Conservation (phyloP, 768 basidiomycete genomes). For the Tephrocybe sp. region DNA sequence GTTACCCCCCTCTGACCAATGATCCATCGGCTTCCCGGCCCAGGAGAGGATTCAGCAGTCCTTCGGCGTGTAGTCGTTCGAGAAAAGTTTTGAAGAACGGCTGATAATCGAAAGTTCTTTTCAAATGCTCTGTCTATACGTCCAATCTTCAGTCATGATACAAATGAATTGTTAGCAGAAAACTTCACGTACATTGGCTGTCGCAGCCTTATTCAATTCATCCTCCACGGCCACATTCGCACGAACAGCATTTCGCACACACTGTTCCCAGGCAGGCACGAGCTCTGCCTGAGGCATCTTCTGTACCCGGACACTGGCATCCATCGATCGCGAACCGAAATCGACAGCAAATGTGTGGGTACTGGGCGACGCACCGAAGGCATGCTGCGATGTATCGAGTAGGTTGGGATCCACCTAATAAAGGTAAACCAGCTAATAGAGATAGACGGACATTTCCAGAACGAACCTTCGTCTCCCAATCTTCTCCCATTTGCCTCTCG, state of each 20-base stretch:
- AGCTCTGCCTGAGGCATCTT: slow-evolving; percentile 37
- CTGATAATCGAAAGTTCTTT: slow-evolving; percentile 62
- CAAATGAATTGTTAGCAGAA: background rate
- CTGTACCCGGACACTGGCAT: slow-evolving; percentile 40
- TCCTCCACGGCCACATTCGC: slow-evolving; percentile 46
- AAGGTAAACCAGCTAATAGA: background rate
- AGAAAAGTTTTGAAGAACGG: slow-evolving; percentile 53
- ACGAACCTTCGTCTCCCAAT: slow-evolving; percentile 37
- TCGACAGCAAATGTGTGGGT: slow-evolving; percentile 35
- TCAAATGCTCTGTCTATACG: slow-evolving; percentile 50
- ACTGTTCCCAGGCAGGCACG: slow-evolving; percentile 42
- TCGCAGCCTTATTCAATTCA: slow-evolving; percentile 40
- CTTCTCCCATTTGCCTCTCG: slow-evolving; percentile 40
- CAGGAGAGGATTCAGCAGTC: slow-evolving; percentile 41
- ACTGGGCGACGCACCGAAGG: slow-evolving; percentile 25
- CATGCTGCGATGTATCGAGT: slow-evolving; percentile 23
- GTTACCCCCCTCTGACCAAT: slow-evolving; percentile 16
- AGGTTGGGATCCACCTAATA: slow-evolving; percentile 39
- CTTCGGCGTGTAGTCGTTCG: slow-evolving; percentile 40
- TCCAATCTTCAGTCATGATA: background rate
- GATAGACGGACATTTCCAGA: background rate
- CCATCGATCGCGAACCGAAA: slow-evolving; percentile 44
- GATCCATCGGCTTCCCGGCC: slow-evolving; percentile 32
- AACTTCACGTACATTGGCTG: slow-evolving; percentile 39
- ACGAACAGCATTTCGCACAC: slow-evolving; percentile 36